Base-by-base conservation (phyloP, 169 alveolate species). In the Plasmodium blacklocki region DNA sequence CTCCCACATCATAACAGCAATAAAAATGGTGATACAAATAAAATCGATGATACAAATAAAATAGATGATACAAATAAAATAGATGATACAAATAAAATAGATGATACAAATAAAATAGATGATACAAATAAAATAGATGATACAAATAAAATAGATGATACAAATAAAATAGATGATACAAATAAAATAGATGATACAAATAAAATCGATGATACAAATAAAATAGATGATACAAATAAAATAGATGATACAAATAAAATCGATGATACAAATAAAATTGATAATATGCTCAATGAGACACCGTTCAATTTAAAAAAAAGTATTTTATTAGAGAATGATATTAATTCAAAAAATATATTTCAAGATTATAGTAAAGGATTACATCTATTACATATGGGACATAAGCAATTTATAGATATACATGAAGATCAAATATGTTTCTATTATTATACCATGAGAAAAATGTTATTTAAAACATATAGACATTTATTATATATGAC, bases 361-460 rank as follows among this genome's bases (percentile, higher is more conserved):
- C 52, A 39, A 49, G 91, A 83, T 49, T 83, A 83, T 62, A 83
- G 66, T 29, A 83, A 60, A 54, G 80, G 85, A 29, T 49, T 83
- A 12, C 47, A 54, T 62, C 32, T 56, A 60, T 62, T 68, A 63
- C 91, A 83, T 49, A 15, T 67, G 54, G 91, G 85, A 2, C 91
- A 83, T 58, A 83, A 83, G 50, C 91, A 83, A 9, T 83, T 83
- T 72, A 6, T 83, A 12, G 91, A 83, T 26, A 83, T 83, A 4
- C 91, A 83, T 12, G 91, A 83, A 58, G 91, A 83, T 50, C 85
- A 83, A 43, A 68, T 83, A 2, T 68, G 91, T 32, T 83, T 83
- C 26, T 83, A 83, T 62, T 68, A 68, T 54, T 83, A 83, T 29
- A 47, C 83, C 11, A 15, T 83, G n/a, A 83, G 91, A 58, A 83